Evolutionary conservation across 2,329 filamentous ascomycete species (phyloP), one percentile per base, ranked within the genome.

Genomic region (Apiospora pterosperma): DNA sequence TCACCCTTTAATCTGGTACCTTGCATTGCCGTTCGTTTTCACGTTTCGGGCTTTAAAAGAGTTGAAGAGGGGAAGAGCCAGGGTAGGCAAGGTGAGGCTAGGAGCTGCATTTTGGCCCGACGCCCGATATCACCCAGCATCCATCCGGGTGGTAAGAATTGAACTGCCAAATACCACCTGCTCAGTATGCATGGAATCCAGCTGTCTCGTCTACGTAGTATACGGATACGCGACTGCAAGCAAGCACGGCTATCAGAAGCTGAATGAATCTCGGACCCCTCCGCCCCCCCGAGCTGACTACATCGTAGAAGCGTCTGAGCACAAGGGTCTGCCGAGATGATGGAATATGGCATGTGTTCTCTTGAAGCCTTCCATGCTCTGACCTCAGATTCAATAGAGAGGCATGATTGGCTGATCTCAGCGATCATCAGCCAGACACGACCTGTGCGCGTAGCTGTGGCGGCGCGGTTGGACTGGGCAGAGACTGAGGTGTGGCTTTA

Each of bases 21-120:
- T 55, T 55, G 48, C 48, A 55, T 55, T 55, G 48, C 48, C 48
- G 48, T 55, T 55, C 48, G 48, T 55, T 55, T 55, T 55, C 48
- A 55, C 48, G 48, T 55, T 55, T 55, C 48, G 48, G 48, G 48
- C 48, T 34, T 34, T n/a, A n/a, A 34, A 55, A 55, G n/a, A 55
- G 48, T 31, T 34, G 19, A 55, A 31, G 25, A 28, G 48, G 34
- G 48, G 48, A 55, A 4, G 4, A 19, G 19, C 48, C 19, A 34
- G 48, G 48, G 28, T 55, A 34, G 48, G 48, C 48, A 28, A 52
- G 48, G 28, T 55, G 48, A 55, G 48, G 48, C 48, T 55, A 55
- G n/a, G 48, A 55, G 28, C 28, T 34, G 44, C 42, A 25, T 23
- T 25, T 48, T 48, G 42, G 21, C 21, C 42, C 42, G 42, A 48